Evolutionary conservation across 371 early-diverging fungal species (phyloP).

Genomic region (Gilbertella persicaria): DNA sequence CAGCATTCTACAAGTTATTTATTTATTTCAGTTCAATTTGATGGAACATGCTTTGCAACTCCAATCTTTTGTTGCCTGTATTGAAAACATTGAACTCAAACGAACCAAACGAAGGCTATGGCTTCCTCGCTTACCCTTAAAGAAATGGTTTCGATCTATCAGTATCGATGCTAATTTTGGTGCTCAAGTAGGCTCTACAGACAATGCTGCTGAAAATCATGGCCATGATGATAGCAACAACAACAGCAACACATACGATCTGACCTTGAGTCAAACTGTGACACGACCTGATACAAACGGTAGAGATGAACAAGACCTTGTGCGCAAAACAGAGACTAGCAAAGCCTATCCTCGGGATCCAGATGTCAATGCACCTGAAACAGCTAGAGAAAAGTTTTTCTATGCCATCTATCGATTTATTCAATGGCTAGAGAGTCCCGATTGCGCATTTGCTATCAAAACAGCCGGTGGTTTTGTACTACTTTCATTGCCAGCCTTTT

Average conservation of each 20-base stretch:
- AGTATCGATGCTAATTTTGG: constrained; percentile 25
- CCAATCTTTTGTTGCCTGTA: constrained; percentile 11
- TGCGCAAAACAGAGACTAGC: constrained; percentile 6
- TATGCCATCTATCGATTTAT: constrained; percentile 15
- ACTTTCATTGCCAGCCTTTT: constrained; percentile 36
- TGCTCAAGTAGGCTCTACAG: constrained; percentile 6
- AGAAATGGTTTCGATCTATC: constrained; percentile 26
- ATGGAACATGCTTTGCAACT: constrained; percentile 20
- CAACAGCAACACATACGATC: constrained; percentile 5
- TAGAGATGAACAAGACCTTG: neutral
- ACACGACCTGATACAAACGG: constrained; percentile 2
- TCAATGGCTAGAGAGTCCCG: constrained; percentile 27
- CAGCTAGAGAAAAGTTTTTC: constrained; percentile 27
- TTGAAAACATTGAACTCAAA: constrained; percentile 20
- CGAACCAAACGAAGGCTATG: constrained; percentile 21
- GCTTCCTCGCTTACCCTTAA: constrained; percentile 26
- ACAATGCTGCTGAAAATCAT: neutral
- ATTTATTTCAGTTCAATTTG: constrained; percentile 28
- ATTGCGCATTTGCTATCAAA: constrained; percentile 39
- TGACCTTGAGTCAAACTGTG: constrained; percentile 17
- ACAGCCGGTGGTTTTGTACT: constrained; percentile 38
- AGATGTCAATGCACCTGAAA: constrained; percentile 43
- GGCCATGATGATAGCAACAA: neutral
- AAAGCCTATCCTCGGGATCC: constrained; percentile 33
- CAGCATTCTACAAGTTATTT: constrained; percentile 6